Percentiles rank a stretch among this genome's conserved stretches.
Conservation (phyloP, 2,329 filamentous ascomycete species). For the Huntiella savannae region DNA sequence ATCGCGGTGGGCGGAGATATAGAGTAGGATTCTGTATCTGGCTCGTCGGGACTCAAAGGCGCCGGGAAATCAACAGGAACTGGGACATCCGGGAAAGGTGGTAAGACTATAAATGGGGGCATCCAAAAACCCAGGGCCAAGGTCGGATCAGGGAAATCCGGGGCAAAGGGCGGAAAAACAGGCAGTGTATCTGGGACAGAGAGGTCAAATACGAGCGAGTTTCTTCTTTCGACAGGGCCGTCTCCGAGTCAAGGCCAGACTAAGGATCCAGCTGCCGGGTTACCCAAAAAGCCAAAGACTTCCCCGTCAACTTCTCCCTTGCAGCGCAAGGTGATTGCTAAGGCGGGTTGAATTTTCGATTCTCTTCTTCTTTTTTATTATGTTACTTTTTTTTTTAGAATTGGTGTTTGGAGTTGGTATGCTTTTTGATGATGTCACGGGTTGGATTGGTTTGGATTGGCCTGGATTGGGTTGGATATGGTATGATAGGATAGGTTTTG, state of each 20-base stretch:
- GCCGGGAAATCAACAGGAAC: neutral
- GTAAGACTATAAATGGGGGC: neutral
- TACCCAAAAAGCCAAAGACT: too few species aligned
- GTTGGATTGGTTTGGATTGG: neutral
- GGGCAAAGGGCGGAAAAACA: neutral
- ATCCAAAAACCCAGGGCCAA: neutral
- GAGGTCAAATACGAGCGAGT: neutral
- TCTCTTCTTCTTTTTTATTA: neutral
- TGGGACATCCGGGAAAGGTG: neutral
- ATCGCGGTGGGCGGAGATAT: conserved; percentile 11
- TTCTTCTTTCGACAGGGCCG: neutral
- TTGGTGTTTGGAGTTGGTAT: neutral
- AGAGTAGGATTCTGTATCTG: conserved; percentile 8
- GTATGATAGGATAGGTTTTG: neutral
- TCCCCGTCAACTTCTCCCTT: neutral
- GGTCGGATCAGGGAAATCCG: neutral
- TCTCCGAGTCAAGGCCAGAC: too few species aligned
- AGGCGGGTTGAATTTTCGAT: neutral
- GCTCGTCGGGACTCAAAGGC: neutral
- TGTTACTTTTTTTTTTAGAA: neutral
- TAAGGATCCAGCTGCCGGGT: too few species aligned
- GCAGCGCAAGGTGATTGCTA: neutral
- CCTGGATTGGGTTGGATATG: neutral
- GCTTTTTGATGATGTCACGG: neutral
- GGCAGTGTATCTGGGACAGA: neutral